phyloP scores from a whole-genome alignment of 805 yeast genomes.

The Jamesozyma hellenica region DNA sequence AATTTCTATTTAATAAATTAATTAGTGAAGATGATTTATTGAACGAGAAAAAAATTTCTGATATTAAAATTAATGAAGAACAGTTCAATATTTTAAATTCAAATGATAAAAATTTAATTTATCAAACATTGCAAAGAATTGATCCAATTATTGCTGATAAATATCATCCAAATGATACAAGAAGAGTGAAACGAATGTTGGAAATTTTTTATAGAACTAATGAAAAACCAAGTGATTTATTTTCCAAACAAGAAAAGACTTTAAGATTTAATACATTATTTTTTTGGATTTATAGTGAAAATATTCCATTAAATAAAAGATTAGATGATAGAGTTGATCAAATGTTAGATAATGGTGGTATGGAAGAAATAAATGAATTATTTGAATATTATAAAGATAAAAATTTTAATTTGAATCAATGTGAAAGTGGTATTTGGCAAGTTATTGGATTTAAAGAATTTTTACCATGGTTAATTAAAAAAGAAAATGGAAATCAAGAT shows the following conservation, averaged over 20 bases:
- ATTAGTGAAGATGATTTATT: constrained; percentile 4
- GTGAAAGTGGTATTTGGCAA: constrained; percentile 80
- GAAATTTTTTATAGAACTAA: constrained; percentile 69
- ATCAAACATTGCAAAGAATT: constrained; percentile 36
- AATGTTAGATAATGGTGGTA: constrained; percentile 66
- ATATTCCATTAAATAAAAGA: constrained; percentile 45
- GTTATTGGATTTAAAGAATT: constrained; percentile 91
- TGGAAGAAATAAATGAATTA: constrained; percentile 56
- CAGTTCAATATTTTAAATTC: constrained; percentile 41
- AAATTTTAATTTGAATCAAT: constrained; percentile 30
- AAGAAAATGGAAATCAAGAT: constrained; percentile 13
- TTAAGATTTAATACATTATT: constrained; percentile 54
- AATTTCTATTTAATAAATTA: constrained; percentile 62
- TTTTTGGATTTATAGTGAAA: constrained; percentile 74
- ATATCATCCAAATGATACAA: constrained; percentile 83
- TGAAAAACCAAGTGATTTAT: constrained; percentile 56
- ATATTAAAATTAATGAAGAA: constrained; percentile 16
- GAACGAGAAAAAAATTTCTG: neutral
- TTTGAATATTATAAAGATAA: constrained; percentile 34
- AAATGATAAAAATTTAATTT: constrained; percentile 29
- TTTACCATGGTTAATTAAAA: constrained; percentile 48
- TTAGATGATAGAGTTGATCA: constrained; percentile 73
- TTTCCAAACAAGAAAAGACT: constrained; percentile 49
- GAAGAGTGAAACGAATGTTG: constrained; percentile 70
- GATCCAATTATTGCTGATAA: constrained; percentile 72